A percentile compares a stretch with the other conserved stretches of the same genome.
Conservation (phyloP, 805 yeast genomes). For the Pachysolen tannophilus region DNA sequence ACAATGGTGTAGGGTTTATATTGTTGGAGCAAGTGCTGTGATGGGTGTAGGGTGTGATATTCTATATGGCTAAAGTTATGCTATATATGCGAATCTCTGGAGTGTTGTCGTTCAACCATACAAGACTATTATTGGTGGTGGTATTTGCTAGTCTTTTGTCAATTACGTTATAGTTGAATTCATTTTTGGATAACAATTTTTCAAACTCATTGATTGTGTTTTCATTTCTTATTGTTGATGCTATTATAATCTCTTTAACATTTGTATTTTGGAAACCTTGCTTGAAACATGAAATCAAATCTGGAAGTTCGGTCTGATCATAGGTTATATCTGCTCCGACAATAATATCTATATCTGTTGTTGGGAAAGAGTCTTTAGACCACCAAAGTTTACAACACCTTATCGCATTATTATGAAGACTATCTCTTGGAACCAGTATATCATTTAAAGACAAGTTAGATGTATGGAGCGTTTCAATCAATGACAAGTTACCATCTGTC, state of each 20-base stretch:
- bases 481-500: constrained; percentile 62
- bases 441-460: constrained; percentile 40
- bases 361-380: constrained; percentile 36
- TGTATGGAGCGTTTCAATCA: constrained; percentile 40
- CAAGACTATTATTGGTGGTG: neutral
- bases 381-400: constrained; percentile 40
- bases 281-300: constrained; percentile 42
- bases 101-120: neutral
- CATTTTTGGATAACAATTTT: constrained; percentile 17
- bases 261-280: constrained; percentile 21
- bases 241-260: constrained; percentile 25
- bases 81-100: neutral
- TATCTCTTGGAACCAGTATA: constrained; percentile 5
- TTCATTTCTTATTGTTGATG: constrained; percentile 70
- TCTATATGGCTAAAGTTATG: no score
- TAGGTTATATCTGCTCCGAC: constrained; percentile 88
- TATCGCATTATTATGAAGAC: no score
- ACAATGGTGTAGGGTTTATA: no score
- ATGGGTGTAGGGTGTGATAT: no score
- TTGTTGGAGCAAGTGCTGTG: no score
- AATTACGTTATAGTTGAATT: neutral
- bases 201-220: constrained; percentile 40
- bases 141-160: neutral
- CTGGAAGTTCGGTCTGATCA: constrained; percentile 53
- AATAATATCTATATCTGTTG: constrained; percentile 35